Evolutionary conservation across 2,329 filamentous ascomycete genomes (phyloP), one percentile per base, ranked within the genome.

Genomic region (Emergomyces orientalis): DNA sequence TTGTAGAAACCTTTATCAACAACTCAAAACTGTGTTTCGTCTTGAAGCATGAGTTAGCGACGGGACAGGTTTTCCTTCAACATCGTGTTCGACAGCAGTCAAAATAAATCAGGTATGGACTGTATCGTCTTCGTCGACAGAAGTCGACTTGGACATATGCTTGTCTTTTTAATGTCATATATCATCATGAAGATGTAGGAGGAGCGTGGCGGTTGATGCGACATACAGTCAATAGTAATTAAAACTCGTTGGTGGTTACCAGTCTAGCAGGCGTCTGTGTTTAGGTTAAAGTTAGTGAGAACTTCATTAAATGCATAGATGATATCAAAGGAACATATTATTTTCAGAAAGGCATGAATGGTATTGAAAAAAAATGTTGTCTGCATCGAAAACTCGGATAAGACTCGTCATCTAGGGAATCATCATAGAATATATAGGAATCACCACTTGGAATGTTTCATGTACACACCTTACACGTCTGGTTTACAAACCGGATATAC

Each of bases 131-230:
- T 78, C 63, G 72, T 71, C 71, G 70, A 71, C 72, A 65, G 47
- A 72, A 71, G 71, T 70, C 69, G 68, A 86, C 91, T 95, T 87
- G 83, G 91, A 95, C 90, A 95, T 95, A 95, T 95, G 90, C 90
- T 95, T 95, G 91, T 95, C 90, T 85, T 86, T 88, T 79, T 82
- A 80, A 82, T 84, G 88, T 91, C 85, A 82, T 76, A 83, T 94
- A 83, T 94, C 90, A 94, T 94, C 90, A 94, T 86, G 72, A 65
- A 66, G 65, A 67, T 66, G 66, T 60, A 49, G 62, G 62, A 65
- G 60, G 45, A 61, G 70, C 63, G 69, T 64, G 63, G 5, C 68
- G 61, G 57, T 66, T 64, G 62, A 59, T 62, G 34, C 13, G 41
- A 74, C 71, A 67, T 72, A 75, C 69, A 70, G 64, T 57, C 37